Evolutionary conservation across 2,329 filamentous ascomycete genomes (phyloP).

Genomic region (Elsinoe necatrix): DNA sequence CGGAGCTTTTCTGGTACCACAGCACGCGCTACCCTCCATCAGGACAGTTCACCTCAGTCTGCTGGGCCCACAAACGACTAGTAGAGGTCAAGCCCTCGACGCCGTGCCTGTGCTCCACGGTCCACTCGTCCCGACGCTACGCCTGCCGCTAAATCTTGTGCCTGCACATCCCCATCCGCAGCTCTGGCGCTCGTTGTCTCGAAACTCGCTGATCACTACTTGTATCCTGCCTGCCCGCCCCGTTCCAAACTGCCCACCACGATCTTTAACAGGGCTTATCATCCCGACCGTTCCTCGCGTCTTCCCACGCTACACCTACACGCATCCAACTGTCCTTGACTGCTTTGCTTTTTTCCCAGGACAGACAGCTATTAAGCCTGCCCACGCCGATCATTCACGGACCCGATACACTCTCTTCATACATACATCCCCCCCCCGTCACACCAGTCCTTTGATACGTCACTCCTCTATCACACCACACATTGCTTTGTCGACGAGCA

Average conservation of each 20-base stretch:
- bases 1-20: constrained; percentile 3
- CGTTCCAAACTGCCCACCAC: constrained; percentile 19
- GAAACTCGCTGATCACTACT: constrained; percentile 20
- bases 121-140: constrained; percentile 15
- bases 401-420: background rate
- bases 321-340: constrained; percentile 20
- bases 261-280: constrained; percentile 21
- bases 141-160: constrained; percentile 16
- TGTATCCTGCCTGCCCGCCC: constrained; percentile 23
- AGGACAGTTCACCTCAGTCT: constrained; percentile 6
- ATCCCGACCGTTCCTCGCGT: constrained; percentile 18
- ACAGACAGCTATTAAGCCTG: background rate
- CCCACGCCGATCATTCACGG: constrained; percentile 14
- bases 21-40: constrained; percentile 8
- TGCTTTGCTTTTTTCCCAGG: constrained; percentile 20
- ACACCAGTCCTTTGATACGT: constrained; percentile 2
- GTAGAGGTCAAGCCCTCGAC: background rate
- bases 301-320: constrained; percentile 11
- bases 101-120: constrained; percentile 11
- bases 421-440: background rate
- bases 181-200: constrained; percentile 14
- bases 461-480: constrained; percentile 9
- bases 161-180: constrained; percentile 14
- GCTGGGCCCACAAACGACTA: constrained; percentile 7
- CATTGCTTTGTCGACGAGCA: constrained; percentile 9